Evolutionary conservation across 2,329 filamentous ascomycete genomes (phyloP).

Genomic region (Xylaria polymorpha): DNA sequence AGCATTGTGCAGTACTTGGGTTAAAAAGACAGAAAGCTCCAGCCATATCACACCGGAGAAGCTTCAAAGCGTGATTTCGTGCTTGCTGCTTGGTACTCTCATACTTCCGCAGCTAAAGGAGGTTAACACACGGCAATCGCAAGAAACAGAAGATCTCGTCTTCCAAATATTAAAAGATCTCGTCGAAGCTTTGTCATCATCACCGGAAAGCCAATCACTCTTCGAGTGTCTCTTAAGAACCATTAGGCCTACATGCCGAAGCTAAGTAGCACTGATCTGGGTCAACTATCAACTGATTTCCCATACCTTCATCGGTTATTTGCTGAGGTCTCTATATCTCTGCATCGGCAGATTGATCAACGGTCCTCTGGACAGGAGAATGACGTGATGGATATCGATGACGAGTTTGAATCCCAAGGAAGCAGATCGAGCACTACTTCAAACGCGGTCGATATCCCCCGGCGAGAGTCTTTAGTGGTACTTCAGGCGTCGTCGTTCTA

Average conservation of each 20-base stretch:
- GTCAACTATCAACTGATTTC: slow-evolving; percentile 54
- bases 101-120: slow-evolving; percentile 61
- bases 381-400: slow-evolving; percentile 62
- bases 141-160: slow-evolving; percentile 60
- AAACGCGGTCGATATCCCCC: slow-evolving; percentile 57
- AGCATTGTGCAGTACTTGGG: slow-evolving; percentile 61
- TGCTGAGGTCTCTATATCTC: slow-evolving; percentile 52
- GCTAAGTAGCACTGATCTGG: slow-evolving; percentile 54
- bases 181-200: slow-evolving; percentile 55
- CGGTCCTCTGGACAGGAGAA: slow-evolving; percentile 47
- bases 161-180: slow-evolving; percentile 56
- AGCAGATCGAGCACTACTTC: slow-evolving; percentile 58
- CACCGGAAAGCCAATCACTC: slow-evolving; percentile 60
- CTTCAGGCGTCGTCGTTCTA: slow-evolving; percentile 61
- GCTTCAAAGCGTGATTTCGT: slow-evolving; percentile 64
- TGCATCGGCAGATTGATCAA: slow-evolving; percentile 50
- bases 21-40: slow-evolving; percentile 57
- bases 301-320: slow-evolving; percentile 58
- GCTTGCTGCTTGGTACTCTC: slow-evolving; percentile 59
- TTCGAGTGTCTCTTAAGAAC: slow-evolving; percentile 60
- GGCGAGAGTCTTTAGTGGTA: slow-evolving; percentile 57
- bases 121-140: slow-evolving; percentile 61
- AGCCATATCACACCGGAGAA: slow-evolving; percentile 64
- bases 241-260: slow-evolving; percentile 61
- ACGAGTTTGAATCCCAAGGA: slow-evolving; percentile 70